phyloP scores from a whole-genome alignment of 495 filamentous ascomycete species.

The Penicillium soppii region DNA sequence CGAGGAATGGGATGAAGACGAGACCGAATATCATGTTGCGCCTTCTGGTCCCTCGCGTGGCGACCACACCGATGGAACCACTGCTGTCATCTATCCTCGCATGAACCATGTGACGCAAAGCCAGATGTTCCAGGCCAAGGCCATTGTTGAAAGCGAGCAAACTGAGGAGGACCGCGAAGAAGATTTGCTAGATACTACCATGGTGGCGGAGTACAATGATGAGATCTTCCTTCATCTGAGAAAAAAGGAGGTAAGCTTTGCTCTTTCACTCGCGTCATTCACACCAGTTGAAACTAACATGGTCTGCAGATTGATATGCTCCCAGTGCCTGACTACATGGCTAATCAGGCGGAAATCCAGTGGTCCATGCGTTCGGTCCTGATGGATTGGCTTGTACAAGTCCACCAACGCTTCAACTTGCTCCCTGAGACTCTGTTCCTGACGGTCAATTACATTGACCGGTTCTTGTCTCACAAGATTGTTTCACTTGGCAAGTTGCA shows the following conservation, averaged over 20 bases:
- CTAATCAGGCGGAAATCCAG: slow-evolving; percentile 92
- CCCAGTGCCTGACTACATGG: slow-evolving; percentile 92
- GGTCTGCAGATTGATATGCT: slow-evolving; percentile 66
- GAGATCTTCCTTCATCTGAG: slow-evolving; percentile 95
- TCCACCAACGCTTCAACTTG: slow-evolving; percentile 85
- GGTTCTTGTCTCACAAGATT: slow-evolving; percentile 91
- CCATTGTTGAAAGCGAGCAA: slow-evolving; percentile 60
- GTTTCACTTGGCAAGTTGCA: slow-evolving; percentile 94
- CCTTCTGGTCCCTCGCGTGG: slow-evolving; percentile 70
- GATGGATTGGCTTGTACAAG: slow-evolving; percentile 98
- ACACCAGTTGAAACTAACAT: slow-evolving; percentile 20
- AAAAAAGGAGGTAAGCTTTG: slow-evolving; percentile 73
- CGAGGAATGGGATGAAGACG: slow-evolving; percentile 76
- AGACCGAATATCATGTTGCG: slow-evolving; percentile 74
- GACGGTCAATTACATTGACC: slow-evolving; percentile 92
- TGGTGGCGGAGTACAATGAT: slow-evolving; percentile 95
- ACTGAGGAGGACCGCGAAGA: slow-evolving; percentile 72
- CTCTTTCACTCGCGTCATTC: not conserved
- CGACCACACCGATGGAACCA: slow-evolving; percentile 77
- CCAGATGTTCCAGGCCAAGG: slow-evolving; percentile 69
- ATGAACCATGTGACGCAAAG: slow-evolving; percentile 24
- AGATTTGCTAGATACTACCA: slow-evolving; percentile 89
- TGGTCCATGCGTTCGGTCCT: slow-evolving; percentile 98
- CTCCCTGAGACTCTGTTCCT: slow-evolving; percentile 95
- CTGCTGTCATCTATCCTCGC: slow-evolving; percentile 70